Evolutionary conservation across 129 eudicot species (phyloP), one percentile per base, ranked within the genome.

Genomic region (Helianthus tuberosus): DNA sequence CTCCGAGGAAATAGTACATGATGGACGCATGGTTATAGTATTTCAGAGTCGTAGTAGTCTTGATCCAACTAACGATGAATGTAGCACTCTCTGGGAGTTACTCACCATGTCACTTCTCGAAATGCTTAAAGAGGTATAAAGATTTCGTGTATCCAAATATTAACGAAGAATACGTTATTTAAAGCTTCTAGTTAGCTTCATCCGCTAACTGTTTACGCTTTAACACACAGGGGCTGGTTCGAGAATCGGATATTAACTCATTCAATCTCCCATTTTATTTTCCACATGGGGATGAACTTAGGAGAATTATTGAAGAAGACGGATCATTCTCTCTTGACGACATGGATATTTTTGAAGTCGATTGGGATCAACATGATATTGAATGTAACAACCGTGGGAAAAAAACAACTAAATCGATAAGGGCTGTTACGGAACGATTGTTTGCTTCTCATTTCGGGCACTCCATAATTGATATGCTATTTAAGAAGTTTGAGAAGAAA

Each of bases 181-280:
- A 6, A 8, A 41, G n/a, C 16, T 4, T 50, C 35, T 55, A 17
- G 29, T 10, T 3, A 57, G 6, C 14, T 29, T 13, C 41, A 27
- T 25, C 38, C 8, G 9, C 41, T 29, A 60, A 60, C 8, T 8
- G 15, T 60, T 27, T 4, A 12, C 4, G 16, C 6, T 60, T 11
- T 58, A 0, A 10, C 64, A 10, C n/a, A 25, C 3, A 63, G 68
- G 68, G 41, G 27, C 3, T 63, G 27, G 27, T 64, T 64, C 27
- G 1, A 14, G 68, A 64, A 64, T 3, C 48, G 1, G 68, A 64
- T 39, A 64, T 64, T 14, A 64, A 64, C 14, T 64, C 68, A 3
- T 64, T 64, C 50, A 64, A 64, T 64, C 11, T 64, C 6, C 68
- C 50, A 36, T 64, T 64, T 64, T 64, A 64, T 64, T 8, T 38